Percentiles rank a stretch among this genome's conserved stretches.
These are phyloP conservation scores for Diversispora eburnea DNA, from an alignment of 192 early-diverging fungal species.

Conservation along the genomic window DNA sequence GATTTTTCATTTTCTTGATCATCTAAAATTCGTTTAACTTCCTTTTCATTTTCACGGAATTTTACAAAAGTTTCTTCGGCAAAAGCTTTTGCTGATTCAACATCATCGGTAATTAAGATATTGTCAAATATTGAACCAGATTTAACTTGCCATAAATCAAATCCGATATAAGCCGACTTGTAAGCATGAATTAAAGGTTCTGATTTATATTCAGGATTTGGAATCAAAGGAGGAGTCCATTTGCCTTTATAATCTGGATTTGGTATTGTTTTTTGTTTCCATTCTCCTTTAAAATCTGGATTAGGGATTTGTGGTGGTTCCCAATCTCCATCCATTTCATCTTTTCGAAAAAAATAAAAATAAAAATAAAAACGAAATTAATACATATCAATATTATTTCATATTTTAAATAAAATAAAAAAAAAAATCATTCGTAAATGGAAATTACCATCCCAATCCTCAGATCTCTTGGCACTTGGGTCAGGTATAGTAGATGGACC, in stretches of 20 bases:
- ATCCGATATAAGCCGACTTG: constrained; percentile 82
- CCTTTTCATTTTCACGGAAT: constrained; percentile 62
- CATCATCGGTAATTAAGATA: constrained; percentile 83
- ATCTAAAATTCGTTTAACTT: constrained; percentile 61
- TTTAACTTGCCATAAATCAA: constrained; percentile 98
- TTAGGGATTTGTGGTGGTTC: constrained; percentile 82
- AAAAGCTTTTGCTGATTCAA: constrained; percentile 71
- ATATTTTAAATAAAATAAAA: background rate
- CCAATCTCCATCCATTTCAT: constrained; percentile 97
- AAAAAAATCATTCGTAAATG: background rate
- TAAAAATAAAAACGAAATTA: too few species aligned
- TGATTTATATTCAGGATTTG: constrained; percentile 91
- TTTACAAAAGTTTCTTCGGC: constrained; percentile 65
- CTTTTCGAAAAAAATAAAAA: background rate
- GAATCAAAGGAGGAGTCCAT: constrained; percentile 82
- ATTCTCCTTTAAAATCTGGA: constrained; percentile 84
- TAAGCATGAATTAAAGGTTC: constrained; percentile 81
- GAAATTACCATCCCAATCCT: constrained; percentile 74
- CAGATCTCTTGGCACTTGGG: constrained; percentile 78
- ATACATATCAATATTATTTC: background rate
- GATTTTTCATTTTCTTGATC: constrained; percentile 18
- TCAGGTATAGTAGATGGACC: constrained; percentile 81
- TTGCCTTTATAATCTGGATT: constrained; percentile 95
- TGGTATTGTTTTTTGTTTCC: constrained; percentile 74
- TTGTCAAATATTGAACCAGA: constrained; percentile 89